These are phyloP conservation scores for Cichorium intybus DNA, from an alignment of 140 eudicot genomes.

Conservation along the genomic window DNA sequence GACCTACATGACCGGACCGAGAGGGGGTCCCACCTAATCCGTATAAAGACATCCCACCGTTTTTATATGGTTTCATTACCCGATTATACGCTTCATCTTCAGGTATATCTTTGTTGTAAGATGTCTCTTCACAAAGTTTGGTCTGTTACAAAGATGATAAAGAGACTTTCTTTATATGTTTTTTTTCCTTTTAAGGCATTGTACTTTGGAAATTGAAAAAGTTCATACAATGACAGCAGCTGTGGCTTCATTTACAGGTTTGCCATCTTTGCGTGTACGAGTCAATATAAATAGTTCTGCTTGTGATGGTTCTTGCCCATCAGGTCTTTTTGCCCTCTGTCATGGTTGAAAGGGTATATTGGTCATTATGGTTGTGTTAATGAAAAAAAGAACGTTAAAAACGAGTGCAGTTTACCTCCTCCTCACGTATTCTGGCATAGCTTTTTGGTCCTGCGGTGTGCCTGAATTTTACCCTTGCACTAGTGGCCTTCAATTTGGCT, in stretches of 20 bases:
- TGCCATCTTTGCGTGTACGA: slow-evolving; percentile 58
- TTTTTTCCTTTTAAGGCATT: neutral
- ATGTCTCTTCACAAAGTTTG: slow-evolving; percentile 32
- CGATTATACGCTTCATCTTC: slow-evolving; percentile 28
- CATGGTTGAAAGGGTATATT: slow-evolving; percentile 5
- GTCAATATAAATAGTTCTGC: slow-evolving; percentile 58
- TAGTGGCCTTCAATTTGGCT: slow-evolving; percentile 50
- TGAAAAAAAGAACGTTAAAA: neutral
- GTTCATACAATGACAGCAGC: slow-evolving; percentile 39
- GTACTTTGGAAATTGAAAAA: neutral
- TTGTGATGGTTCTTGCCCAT: slow-evolving; percentile 52
- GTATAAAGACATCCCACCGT: slow-evolving; percentile 11
- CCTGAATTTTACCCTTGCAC: slow-evolving; percentile 32
- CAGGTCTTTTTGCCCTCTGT: slow-evolving; percentile 48
- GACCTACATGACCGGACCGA: slow-evolving; percentile 8
- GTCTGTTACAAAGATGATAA: slow-evolving; percentile 15
- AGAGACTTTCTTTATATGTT: neutral
- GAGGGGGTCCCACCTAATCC: slow-evolving; percentile 25
- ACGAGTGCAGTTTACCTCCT: slow-evolving; percentile 37
- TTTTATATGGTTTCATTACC: slow-evolving; percentile 35
- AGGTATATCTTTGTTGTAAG: slow-evolving; percentile 15
- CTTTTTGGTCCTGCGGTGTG: slow-evolving; percentile 59
- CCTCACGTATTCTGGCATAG: slow-evolving; percentile 51
- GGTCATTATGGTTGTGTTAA: neutral
- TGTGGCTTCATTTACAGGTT: slow-evolving; percentile 50